Evolutionary conservation across 2,329 filamentous ascomycete genomes (phyloP), one percentile per base, ranked within the genome.

Genomic region (Curvularia spicifera): DNA sequence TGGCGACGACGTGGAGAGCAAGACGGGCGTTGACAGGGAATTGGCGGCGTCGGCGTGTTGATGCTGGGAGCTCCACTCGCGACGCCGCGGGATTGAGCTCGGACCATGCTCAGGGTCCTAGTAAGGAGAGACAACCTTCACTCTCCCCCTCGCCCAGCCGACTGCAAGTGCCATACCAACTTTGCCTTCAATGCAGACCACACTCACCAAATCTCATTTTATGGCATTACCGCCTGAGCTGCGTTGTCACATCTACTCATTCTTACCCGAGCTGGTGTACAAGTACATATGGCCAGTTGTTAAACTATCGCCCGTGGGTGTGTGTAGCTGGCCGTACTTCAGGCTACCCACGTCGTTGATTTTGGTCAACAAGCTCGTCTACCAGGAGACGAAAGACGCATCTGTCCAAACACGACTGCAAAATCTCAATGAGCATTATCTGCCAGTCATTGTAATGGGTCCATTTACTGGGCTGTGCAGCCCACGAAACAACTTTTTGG

Each of bases 1-100:
- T 99, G 60, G 57, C 53, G 59, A 54, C 37, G 52, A 53, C 42
- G 51, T 50, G 22, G 13, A 28, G 28, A 24, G 43, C 42, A 42
- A 45, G 58, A 26, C 43, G 29, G 46, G 22, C 33, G 56, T 49
- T 40, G 39, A 40, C 51, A 54, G 52, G 39, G 56, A 46, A 61
- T 59, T 56, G 56, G 44, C 51, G 48, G 42, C 44, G 40, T 54
- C 51, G 40, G 48, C 22, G 53, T 51, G 56, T 56, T 51, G 51
- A 52, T 56, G 59, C 44, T 61, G 39, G 35, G 42, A 59, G 56
- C 56, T 58, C 56, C 52, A 51, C 56, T 39, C 45, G 45, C 52
- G 48, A 56, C 49, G 59, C 56, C 59, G 59, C 56, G 59, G 59
- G 56, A 61, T 55, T 59, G 59, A 55, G 59, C 56, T 56, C 9